Evolutionary conservation across 2,329 filamentous ascomycete genomes (phyloP).

Genomic region (Claviceps paspali): DNA sequence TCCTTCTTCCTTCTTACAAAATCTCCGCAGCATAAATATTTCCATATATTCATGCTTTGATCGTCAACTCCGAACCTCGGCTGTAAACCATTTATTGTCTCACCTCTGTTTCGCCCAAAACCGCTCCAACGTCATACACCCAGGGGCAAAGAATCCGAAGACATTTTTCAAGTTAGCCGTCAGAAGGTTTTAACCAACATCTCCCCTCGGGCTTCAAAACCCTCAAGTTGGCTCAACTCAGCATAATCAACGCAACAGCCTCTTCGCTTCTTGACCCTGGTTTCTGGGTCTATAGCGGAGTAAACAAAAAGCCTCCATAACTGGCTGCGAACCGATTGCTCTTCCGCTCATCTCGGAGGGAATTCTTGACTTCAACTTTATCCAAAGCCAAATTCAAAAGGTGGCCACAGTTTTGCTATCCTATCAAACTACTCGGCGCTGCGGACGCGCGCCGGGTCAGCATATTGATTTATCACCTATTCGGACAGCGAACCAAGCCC

Average conservation of each 20-base stretch:
- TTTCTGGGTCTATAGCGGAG: conserved; percentile 89
- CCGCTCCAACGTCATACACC: background rate
- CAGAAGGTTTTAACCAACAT: background rate
- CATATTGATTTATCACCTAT: background rate
- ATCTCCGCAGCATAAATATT: too few species aligned
- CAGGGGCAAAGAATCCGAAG: background rate
- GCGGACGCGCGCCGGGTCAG: conserved; percentile 20
- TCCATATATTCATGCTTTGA: background rate
- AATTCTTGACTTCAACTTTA: background rate
- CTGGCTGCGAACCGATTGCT: conserved; percentile 20
- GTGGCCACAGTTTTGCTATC: conserved; percentile 15
- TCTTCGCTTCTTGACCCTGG: conserved; percentile 82
- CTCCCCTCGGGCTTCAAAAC: conserved; percentile 24
- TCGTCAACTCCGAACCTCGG: too few species aligned
- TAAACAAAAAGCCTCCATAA: conserved; percentile 98
- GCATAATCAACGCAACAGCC: conserved; percentile 53
- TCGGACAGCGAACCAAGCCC: background rate
- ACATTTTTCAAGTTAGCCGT: background rate
- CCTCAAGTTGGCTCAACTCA: conserved; percentile 91
- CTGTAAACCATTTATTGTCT: background rate
- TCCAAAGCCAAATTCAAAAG: background rate
- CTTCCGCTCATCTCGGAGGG: background rate
- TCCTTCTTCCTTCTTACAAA: background rate
- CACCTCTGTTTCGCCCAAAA: background rate
- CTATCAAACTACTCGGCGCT: conserved; percentile 18